phyloP scores from a whole-genome alignment of 352 stramenopile species.

The Phytophthora meadii region DNA sequence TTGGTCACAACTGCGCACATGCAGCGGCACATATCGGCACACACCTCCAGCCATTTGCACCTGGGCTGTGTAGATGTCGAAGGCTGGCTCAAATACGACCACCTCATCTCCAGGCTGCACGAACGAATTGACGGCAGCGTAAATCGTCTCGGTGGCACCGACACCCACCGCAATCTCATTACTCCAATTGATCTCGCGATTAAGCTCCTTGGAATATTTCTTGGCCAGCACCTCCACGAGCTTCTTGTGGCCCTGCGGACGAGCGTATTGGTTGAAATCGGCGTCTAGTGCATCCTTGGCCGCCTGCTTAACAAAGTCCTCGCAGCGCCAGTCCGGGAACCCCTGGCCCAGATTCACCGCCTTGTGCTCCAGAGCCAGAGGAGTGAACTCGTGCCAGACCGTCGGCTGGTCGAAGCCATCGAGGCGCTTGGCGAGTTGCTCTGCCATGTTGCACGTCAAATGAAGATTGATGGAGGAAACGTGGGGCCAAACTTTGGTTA shows the following conservation, averaged over 20 bases:
- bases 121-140: slow-evolving; percentile 92
- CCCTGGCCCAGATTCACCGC: slow-evolving; percentile 95
- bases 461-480: slow-evolving; percentile 23
- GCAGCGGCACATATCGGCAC: slow-evolving; percentile 87
- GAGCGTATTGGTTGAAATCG: slow-evolving; percentile 95
- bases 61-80: slow-evolving; percentile 95
- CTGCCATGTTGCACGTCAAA: slow-evolving; percentile 45
- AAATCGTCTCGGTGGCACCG: slow-evolving; percentile 95
- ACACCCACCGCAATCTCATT: slow-evolving; percentile 95
- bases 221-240: slow-evolving; percentile 86
- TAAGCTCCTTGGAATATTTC: slow-evolving; percentile 91
- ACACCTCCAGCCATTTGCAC: slow-evolving; percentile 87
- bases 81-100: slow-evolving; percentile 97
- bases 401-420: slow-evolving; percentile 80
- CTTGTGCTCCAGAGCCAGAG: slow-evolving; percentile 84
- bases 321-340: slow-evolving; percentile 95
- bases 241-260: slow-evolving; percentile 89
- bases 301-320: slow-evolving; percentile 94
- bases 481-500: slow-evolving; percentile 5
- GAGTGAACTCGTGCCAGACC: slow-evolving; percentile 91
- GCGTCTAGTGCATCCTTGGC: slow-evolving; percentile 93
- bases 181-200: slow-evolving; percentile 87
- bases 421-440: slow-evolving; percentile 68
- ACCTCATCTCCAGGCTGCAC: slow-evolving; percentile 96
- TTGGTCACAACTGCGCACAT: slow-evolving; percentile 40